Base-by-base conservation (phyloP, 305 asterid genomes). In the Fraxinus nigra region DNA sequence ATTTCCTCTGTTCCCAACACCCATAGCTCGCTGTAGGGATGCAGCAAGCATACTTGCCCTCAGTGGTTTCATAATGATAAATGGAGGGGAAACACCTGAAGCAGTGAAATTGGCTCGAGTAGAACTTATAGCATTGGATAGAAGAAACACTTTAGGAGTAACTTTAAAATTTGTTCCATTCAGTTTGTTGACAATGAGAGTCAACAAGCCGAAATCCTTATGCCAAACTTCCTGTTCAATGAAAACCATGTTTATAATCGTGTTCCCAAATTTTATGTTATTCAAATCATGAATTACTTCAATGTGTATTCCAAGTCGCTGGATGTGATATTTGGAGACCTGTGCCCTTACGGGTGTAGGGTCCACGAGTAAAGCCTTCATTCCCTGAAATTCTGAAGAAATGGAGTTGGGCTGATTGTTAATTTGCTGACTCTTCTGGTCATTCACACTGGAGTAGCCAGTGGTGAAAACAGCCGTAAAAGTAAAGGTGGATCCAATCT, bases 11-110 rank as follows among this genome's bases (percentile, higher is more conserved):
- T 81, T 85, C 46, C 95, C 91, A 61, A 90, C 89, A 11, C 97
- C 98, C 93, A 91, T 90, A 14, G 91, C 92, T 7, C 99, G 97
- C 77, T 92, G 98, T 77, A 97, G 85, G 40, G 92, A 90, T 34
- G 99, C 97, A 81, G 93, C 93, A 72, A 97, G 92, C 97, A 91
- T 93, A 83, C 98, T 92, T 16, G 93, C 97, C 81, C 98, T 87
- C 83, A 97, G 83, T 7, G 99, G 99, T 79, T 97, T 97, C 87
- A 77, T 81, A 48, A 97, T 85, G 22, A 92, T 85, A 56, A 87
- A 82, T 9, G 95, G 97, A 65, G 85, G 34, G 28, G 86, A 83
- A 69, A 78, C 81, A 20, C 87, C 90, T 1, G 80, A 37, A 78
- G 79, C 82, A 0, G 91, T 85, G 70, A 81, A 48, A 18, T 78